Percentiles rank a stretch among this genome's conserved stretches.
Evolutionary conservation across 495 filamentous ascomycete genomes (phyloP).

Genomic region (Penicillium tannophilum): DNA sequence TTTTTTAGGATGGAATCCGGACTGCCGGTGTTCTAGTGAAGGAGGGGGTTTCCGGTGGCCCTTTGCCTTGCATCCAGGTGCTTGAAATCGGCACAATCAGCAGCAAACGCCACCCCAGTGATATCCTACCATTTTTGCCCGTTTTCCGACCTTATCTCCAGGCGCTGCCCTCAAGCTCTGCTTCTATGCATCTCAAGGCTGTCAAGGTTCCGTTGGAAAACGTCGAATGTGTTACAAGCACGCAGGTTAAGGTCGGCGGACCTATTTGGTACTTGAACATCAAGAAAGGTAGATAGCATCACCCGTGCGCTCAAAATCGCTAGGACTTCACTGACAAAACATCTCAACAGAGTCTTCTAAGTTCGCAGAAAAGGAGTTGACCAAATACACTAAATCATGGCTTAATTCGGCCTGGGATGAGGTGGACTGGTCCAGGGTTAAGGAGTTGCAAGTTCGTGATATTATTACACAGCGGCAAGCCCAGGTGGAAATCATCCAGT

Average conservation of each 20-base stretch:
- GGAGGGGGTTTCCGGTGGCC: constrained; percentile 65
- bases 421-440: constrained; percentile 76
- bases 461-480: constrained; percentile 67
- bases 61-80: constrained; percentile 68
- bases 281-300: constrained; percentile 40
- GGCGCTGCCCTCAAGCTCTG: constrained; percentile 53
- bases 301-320: not conserved
- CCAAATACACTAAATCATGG: constrained; percentile 68
- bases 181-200: constrained; percentile 64
- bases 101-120: constrained; percentile 68
- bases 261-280: constrained; percentile 49
- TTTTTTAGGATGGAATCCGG: constrained; percentile 66
- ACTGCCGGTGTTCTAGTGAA: constrained; percentile 78
- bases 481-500: constrained; percentile 58
- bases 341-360: constrained; percentile 40
- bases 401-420: constrained; percentile 77
- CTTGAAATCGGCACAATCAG: constrained; percentile 69
- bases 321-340: not conserved
- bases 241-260: constrained; percentile 61
- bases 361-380: constrained; percentile 62
- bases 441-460: constrained; percentile 74
- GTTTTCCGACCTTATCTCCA: constrained; percentile 62
- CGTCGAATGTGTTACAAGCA: constrained; percentile 79
- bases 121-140: constrained; percentile 78
- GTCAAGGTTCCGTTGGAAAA: constrained; percentile 68